Percentiles rank a stretch among this genome's conserved stretches.
Conservation (phyloP, 169 alveolate species). For the Plasmodium ovale region DNA sequence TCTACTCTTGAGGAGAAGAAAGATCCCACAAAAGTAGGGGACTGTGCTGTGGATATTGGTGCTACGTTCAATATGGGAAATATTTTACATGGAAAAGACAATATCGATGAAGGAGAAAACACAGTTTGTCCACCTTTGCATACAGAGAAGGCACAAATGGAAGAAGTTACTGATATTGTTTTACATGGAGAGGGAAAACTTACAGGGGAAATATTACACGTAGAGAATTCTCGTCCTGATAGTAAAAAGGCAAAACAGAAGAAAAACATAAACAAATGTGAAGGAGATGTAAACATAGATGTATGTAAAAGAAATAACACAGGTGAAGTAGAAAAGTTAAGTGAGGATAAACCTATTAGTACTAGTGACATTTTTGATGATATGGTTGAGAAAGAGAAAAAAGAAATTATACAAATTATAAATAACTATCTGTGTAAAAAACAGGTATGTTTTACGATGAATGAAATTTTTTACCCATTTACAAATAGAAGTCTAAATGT, state of each 20-base stretch:
- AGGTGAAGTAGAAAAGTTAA: not conserved
- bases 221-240: not conserved
- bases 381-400: constrained; percentile 19
- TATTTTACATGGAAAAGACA: too few species aligned
- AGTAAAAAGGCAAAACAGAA: not conserved
- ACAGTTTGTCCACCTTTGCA: too few species aligned
- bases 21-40: too few species aligned
- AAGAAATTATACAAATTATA: constrained; percentile 24
- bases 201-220: not conserved
- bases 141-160: too few species aligned
- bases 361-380: not conserved
- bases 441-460: constrained; percentile 27
- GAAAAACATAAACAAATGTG: not conserved
- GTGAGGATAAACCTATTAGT: not conserved
- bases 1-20: too few species aligned
- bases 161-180: too few species aligned
- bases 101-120: too few species aligned
- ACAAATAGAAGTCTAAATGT: constrained; percentile 10
- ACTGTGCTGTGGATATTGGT: too few species aligned
- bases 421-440: constrained; percentile 17
- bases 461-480: constrained; percentile 65
- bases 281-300: not conserved
- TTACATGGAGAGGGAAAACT: not conserved
- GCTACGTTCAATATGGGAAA: too few species aligned
- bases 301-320: not conserved